Percentiles rank a stretch among this genome's conserved stretches.
These are phyloP conservation scores for Fusarium haematococcum DNA, from an alignment of 2,329 filamentous ascomycete species.

Conservation along the genomic window DNA sequence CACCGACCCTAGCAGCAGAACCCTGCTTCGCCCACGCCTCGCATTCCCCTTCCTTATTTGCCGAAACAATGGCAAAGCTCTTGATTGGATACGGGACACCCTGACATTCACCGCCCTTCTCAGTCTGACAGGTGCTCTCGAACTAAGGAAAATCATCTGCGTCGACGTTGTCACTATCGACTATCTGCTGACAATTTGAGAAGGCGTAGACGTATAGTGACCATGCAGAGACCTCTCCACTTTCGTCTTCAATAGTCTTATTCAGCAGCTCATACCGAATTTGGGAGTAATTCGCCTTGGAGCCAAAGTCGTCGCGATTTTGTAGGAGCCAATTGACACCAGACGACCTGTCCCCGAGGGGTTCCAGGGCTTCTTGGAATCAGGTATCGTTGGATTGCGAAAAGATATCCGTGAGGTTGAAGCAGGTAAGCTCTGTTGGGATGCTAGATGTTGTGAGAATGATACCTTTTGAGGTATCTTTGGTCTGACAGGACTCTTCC, in stretches of 20 bases:
- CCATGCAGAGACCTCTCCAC: background rate
- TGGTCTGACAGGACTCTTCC: background rate
- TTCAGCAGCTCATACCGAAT: background rate
- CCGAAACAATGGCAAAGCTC: background rate
- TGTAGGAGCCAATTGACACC: background rate
- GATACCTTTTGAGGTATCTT: background rate
- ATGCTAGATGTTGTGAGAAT: background rate
- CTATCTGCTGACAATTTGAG: background rate
- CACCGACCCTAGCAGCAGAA: background rate
- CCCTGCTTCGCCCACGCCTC: constrained; percentile 1
- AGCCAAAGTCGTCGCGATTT: background rate
- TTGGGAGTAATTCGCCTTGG: background rate
- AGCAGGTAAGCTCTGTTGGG: background rate
- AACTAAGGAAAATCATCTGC: background rate
- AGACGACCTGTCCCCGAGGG: background rate
- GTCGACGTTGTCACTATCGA: background rate
- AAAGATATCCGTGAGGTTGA: background rate
- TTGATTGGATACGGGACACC: background rate
- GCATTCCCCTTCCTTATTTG: background rate
- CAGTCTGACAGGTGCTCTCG: background rate
- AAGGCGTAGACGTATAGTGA: background rate
- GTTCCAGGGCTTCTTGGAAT: background rate
- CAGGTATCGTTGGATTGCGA: background rate
- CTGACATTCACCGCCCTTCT: background rate
- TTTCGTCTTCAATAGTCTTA: background rate